Conservation (phyloP, 345 rosid genomes). For the Syzygium aromaticum region DNA sequence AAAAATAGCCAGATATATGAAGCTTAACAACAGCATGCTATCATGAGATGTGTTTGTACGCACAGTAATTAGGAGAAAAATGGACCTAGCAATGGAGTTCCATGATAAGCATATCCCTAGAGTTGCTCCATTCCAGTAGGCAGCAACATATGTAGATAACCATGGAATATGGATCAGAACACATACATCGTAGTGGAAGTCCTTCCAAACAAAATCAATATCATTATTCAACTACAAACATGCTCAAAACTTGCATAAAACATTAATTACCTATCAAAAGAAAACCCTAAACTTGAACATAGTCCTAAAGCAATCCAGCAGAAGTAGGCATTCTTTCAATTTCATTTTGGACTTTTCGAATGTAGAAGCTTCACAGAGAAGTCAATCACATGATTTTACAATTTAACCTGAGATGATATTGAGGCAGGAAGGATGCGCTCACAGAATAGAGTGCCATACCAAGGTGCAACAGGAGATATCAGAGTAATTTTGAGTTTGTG, state of each 20-base stretch:
- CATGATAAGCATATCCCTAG: neutral
- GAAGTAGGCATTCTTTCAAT: neutral
- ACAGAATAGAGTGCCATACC: neutral
- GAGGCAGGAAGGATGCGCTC: neutral
- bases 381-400: neutral
- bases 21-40: neutral
- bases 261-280: neutral
- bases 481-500: neutral
- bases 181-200: neutral
- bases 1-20: neutral
- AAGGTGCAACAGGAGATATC: neutral
- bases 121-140: neutral
- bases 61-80: neutral
- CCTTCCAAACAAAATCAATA: neutral
- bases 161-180: neutral
- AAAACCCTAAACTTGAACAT: neutral
- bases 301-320: neutral
- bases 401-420: neutral
- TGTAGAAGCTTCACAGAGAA: neutral
- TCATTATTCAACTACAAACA: neutral
- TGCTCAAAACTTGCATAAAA: neutral
- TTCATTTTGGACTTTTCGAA: neutral
- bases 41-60: neutral
- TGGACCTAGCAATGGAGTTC: neutral
- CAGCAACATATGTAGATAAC: neutral